Conservation (phyloP, 1,284 basidiomycete genomes). For the Apiotrichum montevideense region DNA sequence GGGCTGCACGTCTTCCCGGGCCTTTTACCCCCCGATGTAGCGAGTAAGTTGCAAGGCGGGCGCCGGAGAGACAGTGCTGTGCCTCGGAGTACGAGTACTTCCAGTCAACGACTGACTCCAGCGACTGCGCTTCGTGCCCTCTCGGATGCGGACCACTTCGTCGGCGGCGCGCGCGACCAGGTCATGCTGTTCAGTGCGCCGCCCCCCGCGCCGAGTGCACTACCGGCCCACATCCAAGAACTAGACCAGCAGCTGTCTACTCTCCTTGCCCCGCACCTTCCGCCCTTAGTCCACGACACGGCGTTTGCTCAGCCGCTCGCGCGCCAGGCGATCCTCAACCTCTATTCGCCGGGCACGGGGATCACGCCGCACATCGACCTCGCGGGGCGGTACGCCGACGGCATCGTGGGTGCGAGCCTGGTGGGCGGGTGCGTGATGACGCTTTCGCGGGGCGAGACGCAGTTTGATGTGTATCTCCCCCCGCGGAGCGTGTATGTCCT, state of each 20-base stretch:
- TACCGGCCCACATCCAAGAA: conserved; percentile 22
- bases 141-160: conserved; percentile 34
- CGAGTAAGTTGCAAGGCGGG: conserved; percentile 5
- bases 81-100: neutral
- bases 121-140: conserved; percentile 22
- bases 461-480: conserved; percentile 44
- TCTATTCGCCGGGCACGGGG: conserved; percentile 47
- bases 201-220: conserved; percentile 2
- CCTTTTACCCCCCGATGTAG: conserved; percentile 7
- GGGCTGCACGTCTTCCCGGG: conserved; percentile 16
- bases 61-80: too few relatives aligned
- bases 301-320: conserved; percentile 30
- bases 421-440: conserved; percentile 39
- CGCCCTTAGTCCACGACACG: neutral
- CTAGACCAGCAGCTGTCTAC: conserved; percentile 16
- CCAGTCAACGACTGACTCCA: conserved; percentile 1
- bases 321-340: conserved; percentile 49
- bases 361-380: conserved; percentile 50
- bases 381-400: conserved; percentile 46
- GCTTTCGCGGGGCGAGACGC: conserved; percentile 12
- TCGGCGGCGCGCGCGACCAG: conserved; percentile 40
- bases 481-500: conserved; percentile 45
- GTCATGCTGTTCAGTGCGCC: conserved; percentile 43
- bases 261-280: conserved; percentile 14
- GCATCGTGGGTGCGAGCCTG: conserved; percentile 41